Evolutionary conservation across 768 basidiomycete species (phyloP).

Genomic region (Cyathus striatus): DNA sequence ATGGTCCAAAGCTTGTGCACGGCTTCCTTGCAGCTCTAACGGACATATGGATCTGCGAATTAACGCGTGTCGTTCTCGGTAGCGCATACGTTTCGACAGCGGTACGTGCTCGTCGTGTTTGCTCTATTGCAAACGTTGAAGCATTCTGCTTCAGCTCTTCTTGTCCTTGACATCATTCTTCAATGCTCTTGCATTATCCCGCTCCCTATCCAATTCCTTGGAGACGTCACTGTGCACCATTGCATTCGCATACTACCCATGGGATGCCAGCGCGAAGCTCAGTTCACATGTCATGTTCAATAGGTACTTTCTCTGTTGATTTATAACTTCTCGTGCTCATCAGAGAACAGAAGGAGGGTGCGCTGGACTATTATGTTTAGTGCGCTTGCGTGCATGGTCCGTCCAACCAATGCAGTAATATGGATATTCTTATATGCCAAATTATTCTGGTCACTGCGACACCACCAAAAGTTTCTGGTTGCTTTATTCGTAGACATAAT

Average conservation of each 20-base stretch:
- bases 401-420: conserved; percentile 86
- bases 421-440: conserved; percentile 70
- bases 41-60: conserved; percentile 66
- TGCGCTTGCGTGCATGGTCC: conserved; percentile 71
- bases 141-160: conserved; percentile 58
- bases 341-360: too few relatives aligned
- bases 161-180: conserved; percentile 86
- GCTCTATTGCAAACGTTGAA: conserved; percentile 1
- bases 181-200: conserved; percentile 75
- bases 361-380: conserved; percentile 54
- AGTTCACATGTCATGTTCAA: conserved; percentile 34
- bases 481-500: conserved; percentile 32
- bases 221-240: conserved; percentile 83
- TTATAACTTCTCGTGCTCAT: too few relatives aligned
- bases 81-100: conserved; percentile 50
- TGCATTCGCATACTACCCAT: conserved; percentile 77
- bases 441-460: conserved; percentile 50
- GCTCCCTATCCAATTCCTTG: conserved; percentile 89
- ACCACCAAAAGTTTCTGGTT: conserved; percentile 20
- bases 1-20: conserved; percentile 74
- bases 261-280: conserved; percentile 39
- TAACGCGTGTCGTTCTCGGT: conserved; percentile 57
- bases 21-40: conserved; percentile 74
- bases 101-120: conserved; percentile 40
- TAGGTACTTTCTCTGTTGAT: too few relatives aligned